Conservation (phyloP, 805 yeast genomes). For the Komagataella ulmi region DNA sequence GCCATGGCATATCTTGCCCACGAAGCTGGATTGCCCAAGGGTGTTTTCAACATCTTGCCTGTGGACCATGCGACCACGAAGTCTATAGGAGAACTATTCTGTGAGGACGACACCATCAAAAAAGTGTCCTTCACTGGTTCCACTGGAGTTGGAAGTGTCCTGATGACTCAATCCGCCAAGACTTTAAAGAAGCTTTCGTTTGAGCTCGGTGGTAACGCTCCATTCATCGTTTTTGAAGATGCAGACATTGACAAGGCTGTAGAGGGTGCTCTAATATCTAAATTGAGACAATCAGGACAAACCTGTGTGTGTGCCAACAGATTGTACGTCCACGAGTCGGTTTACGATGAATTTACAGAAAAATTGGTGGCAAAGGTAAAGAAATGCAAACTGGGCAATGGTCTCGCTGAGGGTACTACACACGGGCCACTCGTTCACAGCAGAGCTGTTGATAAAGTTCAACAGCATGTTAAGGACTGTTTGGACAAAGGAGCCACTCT, state of each 20-base stretch:
- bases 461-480: slow-evolving; percentile 54
- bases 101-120: slow-evolving; percentile 40
- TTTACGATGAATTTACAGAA: slow-evolving; percentile 50
- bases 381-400: slow-evolving; percentile 45
- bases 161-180: slow-evolving; percentile 46
- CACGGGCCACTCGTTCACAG: slow-evolving; percentile 69
- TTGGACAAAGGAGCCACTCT: slow-evolving; percentile 50
- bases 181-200: slow-evolving; percentile 59
- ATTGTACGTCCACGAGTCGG: slow-evolving; percentile 45
- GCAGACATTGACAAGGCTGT: slow-evolving; percentile 58
- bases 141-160: slow-evolving; percentile 55
- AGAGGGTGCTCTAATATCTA: slow-evolving; percentile 49
- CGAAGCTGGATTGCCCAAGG: slow-evolving; percentile 61
- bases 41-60: slow-evolving; percentile 52
- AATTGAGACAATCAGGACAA: slow-evolving; percentile 70
- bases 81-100: slow-evolving; percentile 40
- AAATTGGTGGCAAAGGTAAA: slow-evolving; percentile 32
- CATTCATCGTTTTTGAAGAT: slow-evolving; percentile 62
- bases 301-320: slow-evolving; percentile 76
- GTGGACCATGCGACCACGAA: slow-evolving; percentile 27
- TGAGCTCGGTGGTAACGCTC: slow-evolving; percentile 77
- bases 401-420: slow-evolving; percentile 41
- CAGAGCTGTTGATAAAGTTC: slow-evolving; percentile 48
- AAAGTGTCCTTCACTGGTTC: slow-evolving; percentile 74
- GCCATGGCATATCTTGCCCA: slow-evolving; percentile 49